Base-by-base conservation (phyloP, 2,329 filamentous ascomycete genomes). In the Pestalotiopsis sp. region DNA sequence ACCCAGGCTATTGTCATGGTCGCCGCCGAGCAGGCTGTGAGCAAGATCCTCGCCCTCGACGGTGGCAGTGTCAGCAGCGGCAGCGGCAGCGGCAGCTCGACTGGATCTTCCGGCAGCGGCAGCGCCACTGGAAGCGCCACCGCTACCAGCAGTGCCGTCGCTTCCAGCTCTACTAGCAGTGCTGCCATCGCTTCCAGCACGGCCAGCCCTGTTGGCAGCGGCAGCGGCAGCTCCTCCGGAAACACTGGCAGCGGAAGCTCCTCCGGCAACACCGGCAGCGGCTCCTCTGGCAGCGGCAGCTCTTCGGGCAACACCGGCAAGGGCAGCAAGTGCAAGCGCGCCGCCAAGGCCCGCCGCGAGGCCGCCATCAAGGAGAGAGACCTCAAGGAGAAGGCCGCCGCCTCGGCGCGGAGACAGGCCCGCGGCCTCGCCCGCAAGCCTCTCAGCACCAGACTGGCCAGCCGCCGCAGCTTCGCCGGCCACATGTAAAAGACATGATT, bases 1-100 rank as follows among this genome's bases (percentile, higher is more conserved):
- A 91, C 69, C 27, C 69, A 70, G 57, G 69, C 69, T 68, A 80
- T 80, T 61, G 76, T 80, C 66, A 74, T 78, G 66, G 69, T 70
- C 4, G 77, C 76, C n/a, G 74, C 78, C 23, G 79, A 81, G 74
- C 75, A 77, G 27, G 79, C 79, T 2, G 73, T 72, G 36, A 72
- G 70, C 67, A 73, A 71, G 65, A 75, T 78, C 56, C 75, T 69
- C 70, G 77, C 64, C 11, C 74, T 85, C 23, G 60, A 31, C 20
- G 64, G 60, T 4, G 27, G 36, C 36, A 63, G 20, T 23, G 25
- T 63, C 45, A 52, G 57, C 56, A 56, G 38, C 11, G 14, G 36
- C 23, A 56, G 38, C 11, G 14, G 36, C 23, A 61, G 23, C 27
- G 62, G 31, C 25, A 27, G 3, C 31, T 17, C 13, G 23, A 63